Conservation (phyloP, 2,329 filamentous ascomycete species). For the Scedosporium boydii region DNA sequence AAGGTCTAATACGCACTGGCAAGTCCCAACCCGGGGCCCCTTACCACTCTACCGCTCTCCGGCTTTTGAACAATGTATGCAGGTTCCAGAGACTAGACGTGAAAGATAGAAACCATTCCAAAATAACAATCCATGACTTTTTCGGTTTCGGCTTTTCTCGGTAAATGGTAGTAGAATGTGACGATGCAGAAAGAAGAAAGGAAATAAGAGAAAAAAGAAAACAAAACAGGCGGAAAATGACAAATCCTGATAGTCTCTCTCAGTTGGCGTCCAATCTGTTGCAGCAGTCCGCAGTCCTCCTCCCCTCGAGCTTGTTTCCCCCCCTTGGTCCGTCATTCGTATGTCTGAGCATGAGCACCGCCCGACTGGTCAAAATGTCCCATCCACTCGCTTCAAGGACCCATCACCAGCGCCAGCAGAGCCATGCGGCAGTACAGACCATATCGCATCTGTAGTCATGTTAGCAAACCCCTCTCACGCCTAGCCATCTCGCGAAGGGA, state of each 20-base stretch:
- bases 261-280: no score
- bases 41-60: neutral
- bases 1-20: neutral
- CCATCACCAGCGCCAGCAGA: constrained; percentile 84
- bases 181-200: constrained; percentile 5
- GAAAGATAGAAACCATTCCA: neutral
- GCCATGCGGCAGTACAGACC: constrained; percentile 98
- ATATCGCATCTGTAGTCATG: constrained; percentile 71
- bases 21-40: neutral
- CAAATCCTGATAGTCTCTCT: neutral
- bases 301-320: neutral
- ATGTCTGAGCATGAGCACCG: neutral
- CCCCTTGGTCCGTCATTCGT: neutral
- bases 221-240: neutral
- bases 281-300: no score
- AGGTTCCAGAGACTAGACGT: constrained; percentile 1
- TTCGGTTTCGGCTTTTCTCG: neutral
- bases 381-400: constrained; percentile 10
- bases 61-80: neutral
- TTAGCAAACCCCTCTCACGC: constrained; percentile 27
- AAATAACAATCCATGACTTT: constrained; percentile 1
- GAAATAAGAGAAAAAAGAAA: constrained; percentile 8
- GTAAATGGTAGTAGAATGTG: neutral
- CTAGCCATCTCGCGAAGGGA: neutral
- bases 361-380: neutral